These are phyloP conservation scores for Eustoma russellianum DNA, from an alignment of 257 asterid species.

Conservation along the genomic window DNA sequence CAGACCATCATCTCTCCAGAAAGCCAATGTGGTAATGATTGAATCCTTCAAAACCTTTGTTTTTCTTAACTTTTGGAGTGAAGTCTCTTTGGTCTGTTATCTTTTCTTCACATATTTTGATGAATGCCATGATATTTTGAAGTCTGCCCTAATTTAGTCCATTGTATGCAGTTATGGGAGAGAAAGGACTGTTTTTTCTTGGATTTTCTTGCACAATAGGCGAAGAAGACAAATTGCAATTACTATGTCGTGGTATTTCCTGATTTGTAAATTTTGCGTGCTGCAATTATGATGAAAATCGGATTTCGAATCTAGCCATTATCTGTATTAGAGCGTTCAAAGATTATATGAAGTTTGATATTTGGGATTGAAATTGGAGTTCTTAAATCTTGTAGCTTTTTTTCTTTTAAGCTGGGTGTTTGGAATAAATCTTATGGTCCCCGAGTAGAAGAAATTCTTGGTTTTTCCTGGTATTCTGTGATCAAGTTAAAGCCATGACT, in stretches of 20 bases:
- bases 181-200: background rate
- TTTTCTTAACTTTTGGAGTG: background rate
- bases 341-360: too few species aligned
- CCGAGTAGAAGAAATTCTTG: background rate
- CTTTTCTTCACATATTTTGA: background rate
- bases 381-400: too few species aligned
- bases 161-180: background rate
- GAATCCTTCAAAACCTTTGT: background rate
- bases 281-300: too few species aligned
- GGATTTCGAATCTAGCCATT: too few species aligned
- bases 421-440: background rate
- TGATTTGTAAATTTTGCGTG: too few species aligned
- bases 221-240: background rate
- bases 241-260: too few species aligned
- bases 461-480: too few species aligned
- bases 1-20: conserved; percentile 28
- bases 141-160: background rate
- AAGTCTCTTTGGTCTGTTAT: background rate
- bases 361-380: too few species aligned
- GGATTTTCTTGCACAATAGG: too few species aligned
- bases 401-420: too few species aligned
- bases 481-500: too few species aligned
- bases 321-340: too few species aligned
- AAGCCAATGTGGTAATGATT: conserved; percentile 40
- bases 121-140: background rate